Evolutionary conservation across 345 rosid species (phyloP), one percentile per base, ranked within the genome.

Genomic region (Camelina laxa): DNA sequence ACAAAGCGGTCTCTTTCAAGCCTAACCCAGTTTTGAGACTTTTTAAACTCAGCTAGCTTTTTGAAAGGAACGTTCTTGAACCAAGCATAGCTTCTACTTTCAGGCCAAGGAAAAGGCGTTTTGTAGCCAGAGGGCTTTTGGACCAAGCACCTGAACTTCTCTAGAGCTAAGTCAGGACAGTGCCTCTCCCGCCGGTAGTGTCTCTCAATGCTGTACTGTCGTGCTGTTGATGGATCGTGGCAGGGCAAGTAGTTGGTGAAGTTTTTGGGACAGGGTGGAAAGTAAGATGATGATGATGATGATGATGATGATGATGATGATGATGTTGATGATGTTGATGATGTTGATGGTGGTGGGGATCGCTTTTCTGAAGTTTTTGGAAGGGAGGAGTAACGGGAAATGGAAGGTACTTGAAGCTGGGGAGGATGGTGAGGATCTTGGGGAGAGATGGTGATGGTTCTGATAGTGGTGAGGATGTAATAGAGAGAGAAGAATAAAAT

Each of bases 231-330:
- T 35, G 82, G 85, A 48, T 85, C 88, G 13, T 88, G 91, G 57
- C 93, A 90, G 7, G 91, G 93, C 55, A 80, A 69, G 80, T 88
- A 83, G 74, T 85, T 69, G 62, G 90, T 83, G 84, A 83, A 87
- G 70, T 84, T 85, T 51, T 38, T 68, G 67, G 92, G 83, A 74
- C 88, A 87, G 33, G 76, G 50, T 21, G 58, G 62, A 41, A 88
- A 85, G 56, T 69, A 76, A 70, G 45, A 56, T 42, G 58, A 20
- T 33, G 58, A 48, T 31, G 41, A 2, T 44, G 68, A 24, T 3
- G 35, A 17, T 17, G 69, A 2, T 36, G 45, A 15, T 36, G 49
- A 5, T 9, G 53, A 0, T 44, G 21, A 0, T 21, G 66, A 24
- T 3, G 19, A 13, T 47, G 38, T 0, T 13, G 35, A 7, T 33